A percentile compares a stretch with the other conserved stretches of the same genome.
phyloP scores from a whole-genome alignment of 2,329 filamentous ascomycete species.

The Rutstroemia sp. region DNA sequence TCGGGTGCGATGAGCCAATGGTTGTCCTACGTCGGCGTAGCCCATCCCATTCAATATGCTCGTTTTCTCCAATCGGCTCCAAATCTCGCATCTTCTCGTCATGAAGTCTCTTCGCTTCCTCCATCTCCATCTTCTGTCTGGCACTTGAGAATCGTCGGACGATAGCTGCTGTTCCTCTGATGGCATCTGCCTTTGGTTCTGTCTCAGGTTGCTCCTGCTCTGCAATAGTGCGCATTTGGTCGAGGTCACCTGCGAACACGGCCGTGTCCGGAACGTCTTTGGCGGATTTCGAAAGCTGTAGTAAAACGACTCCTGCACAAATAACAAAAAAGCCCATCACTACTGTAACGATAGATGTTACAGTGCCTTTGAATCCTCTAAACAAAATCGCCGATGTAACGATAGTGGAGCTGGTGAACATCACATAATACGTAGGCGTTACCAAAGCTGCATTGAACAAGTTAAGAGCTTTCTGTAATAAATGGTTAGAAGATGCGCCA shows the following conservation, averaged over 20 bases:
- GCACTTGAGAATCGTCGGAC: constrained; percentile 72
- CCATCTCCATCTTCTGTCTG: constrained; percentile 69
- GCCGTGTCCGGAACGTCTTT: constrained; percentile 94
- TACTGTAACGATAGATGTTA: constrained; percentile 74
- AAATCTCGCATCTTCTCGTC: constrained; percentile 72
- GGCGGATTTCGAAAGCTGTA: constrained; percentile 96
- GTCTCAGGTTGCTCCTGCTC: constrained; percentile 94
- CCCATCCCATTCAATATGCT: constrained; percentile 81
- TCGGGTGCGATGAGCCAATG: constrained; percentile 26
- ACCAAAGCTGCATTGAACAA: constrained; percentile 95
- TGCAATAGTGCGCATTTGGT: constrained; percentile 91
- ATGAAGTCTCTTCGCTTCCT: constrained; percentile 70
- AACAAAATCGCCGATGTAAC: constrained; percentile 90
- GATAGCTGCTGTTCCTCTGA: constrained; percentile 83
- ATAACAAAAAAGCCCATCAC: constrained; percentile 92
- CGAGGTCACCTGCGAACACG: constrained; percentile 84
- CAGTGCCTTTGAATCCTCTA: constrained; percentile 84
- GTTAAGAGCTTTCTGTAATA: constrained; percentile 85
- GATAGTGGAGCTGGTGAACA: constrained; percentile 94
- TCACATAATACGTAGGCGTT: constrained; percentile 97
- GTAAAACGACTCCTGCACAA: constrained; percentile 81
- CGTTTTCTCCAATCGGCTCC: constrained; percentile 70
- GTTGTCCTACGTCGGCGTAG: constrained; percentile 65
- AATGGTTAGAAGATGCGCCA: no score
- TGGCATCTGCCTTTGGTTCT: constrained; percentile 92